Conservation (phyloP, 768 basidiomycete genomes). For the Agaricus blazei region DNA sequence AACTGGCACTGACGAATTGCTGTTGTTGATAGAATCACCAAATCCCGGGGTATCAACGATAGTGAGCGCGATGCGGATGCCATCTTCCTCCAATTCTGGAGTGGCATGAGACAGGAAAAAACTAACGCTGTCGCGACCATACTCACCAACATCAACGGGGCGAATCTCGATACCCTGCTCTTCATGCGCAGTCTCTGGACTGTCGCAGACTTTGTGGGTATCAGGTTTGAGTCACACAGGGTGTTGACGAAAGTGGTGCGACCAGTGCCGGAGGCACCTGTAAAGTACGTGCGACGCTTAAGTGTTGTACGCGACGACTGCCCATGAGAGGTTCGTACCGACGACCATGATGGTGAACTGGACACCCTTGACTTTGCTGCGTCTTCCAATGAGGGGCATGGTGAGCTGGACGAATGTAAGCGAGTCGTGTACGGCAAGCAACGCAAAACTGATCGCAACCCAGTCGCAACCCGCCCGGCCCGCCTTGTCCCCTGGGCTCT, state of each 20-base stretch:
- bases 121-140: neutral
- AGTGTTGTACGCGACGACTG: neutral
- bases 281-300: constrained; percentile 6
- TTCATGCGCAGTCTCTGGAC: constrained; percentile 67
- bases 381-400: constrained; percentile 45
- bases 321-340: constrained; percentile 44
- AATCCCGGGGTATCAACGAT: constrained; percentile 93
- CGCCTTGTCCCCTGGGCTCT: neutral
- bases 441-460: neutral
- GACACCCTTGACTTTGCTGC: constrained; percentile 85
- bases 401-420: constrained; percentile 4
- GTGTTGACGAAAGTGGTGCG: constrained; percentile 93
- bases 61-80: constrained; percentile 83
- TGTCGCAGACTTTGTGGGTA: constrained; percentile 63
- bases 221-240: constrained; percentile 75
- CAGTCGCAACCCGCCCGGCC: neutral
- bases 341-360: constrained; percentile 89
- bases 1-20: constrained; percentile 57
- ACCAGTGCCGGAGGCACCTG: constrained; percentile 84
- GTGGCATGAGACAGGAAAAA: neutral
- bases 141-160: constrained; percentile 74
- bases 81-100: constrained; percentile 86
- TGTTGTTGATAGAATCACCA: constrained; percentile 88
- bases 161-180: constrained; percentile 78
- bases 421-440: neutral